Evolutionary conservation across 2,329 filamentous ascomycete species (phyloP).

Genomic region (Xylariaceae sp.): DNA sequence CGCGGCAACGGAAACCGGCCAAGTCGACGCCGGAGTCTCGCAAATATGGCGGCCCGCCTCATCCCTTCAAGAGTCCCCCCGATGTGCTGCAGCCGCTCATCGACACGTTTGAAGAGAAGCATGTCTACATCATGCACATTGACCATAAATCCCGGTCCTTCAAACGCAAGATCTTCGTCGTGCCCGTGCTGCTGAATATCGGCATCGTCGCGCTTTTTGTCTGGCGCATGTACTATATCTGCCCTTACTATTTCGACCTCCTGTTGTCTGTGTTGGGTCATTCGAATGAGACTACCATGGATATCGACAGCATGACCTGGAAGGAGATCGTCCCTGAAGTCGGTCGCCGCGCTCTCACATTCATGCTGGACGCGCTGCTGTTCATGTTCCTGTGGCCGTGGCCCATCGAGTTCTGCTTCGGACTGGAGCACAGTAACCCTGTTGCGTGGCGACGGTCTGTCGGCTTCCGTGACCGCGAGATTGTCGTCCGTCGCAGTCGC

Average conservation of each 20-base stretch:
- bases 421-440: slow-evolving; percentile 54
- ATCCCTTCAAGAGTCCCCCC: slow-evolving; percentile 65
- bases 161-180: slow-evolving; percentile 77
- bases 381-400: slow-evolving; percentile 65
- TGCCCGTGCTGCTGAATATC: slow-evolving; percentile 73
- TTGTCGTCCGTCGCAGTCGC: slow-evolving; percentile 73
- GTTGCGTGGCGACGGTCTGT: slow-evolving; percentile 66
- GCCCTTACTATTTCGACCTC: slow-evolving; percentile 68
- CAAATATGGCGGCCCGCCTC: slow-evolving; percentile 41
- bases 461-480: slow-evolving; percentile 73
- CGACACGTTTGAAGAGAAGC: slow-evolving; percentile 56
- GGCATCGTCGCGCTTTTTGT: slow-evolving; percentile 58
- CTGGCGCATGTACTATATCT: slow-evolving; percentile 62
- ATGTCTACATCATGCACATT: slow-evolving; percentile 81
- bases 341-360: slow-evolving; percentile 54
- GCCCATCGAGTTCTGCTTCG: slow-evolving; percentile 67
- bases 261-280: slow-evolving; percentile 60
- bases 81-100: slow-evolving; percentile 61
- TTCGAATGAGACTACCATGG: slow-evolving; percentile 60
- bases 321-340: slow-evolving; percentile 52
- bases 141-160: slow-evolving; percentile 64
- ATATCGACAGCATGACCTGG: slow-evolving; percentile 53
- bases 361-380: slow-evolving; percentile 69
- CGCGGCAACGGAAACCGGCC: slow-evolving; percentile 25
- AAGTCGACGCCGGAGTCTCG: slow-evolving; percentile 25